Base-by-base conservation (phyloP, 306 rosid species). In the Astragalus glycyphyllos region DNA sequence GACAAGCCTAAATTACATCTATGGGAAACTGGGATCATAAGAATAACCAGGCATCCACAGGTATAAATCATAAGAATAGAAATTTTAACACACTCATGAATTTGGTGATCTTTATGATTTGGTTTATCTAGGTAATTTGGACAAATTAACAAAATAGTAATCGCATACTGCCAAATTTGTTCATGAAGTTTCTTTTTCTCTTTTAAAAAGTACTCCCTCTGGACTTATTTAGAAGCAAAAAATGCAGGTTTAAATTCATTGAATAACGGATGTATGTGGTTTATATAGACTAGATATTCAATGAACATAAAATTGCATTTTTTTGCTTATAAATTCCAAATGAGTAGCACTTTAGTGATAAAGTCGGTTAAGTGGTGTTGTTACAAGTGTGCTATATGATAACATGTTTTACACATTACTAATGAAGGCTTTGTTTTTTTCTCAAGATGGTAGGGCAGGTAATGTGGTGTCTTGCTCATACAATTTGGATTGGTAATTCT, bases 1-100 rank as follows among this genome's bases (percentile, higher is more conserved):
- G 98, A 94, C 84, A 94, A 94, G 86, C 98, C 98, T 58, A 89
- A 94, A 79, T 72, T 94, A 86, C 98, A 94, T 84, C 96, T 94
- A 57, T 94, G 96, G 92, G 97, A 94, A 84, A 88, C 96, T 65
- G 98, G 98, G 75, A 86, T 94, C 44, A 90, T 94, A 56, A 90
- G 98, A 82, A 90, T 94, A 77, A 94, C 97, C 49, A 85, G 98
- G 77, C 98, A 94, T 74, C 98, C 98, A 15, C 98, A 90, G 96
- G 98, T 93, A 84, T 57, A 56, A 13, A 50, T 55, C 47, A 34
- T 49, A 26, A 12, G 47, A 6, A 15, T 29, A 13, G 26, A 51
- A 32, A 32, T 31, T 15, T 7, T 65, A 29, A 40, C 63, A 57
- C 54, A 29, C 59, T 45, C 65, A 68, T 75, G 67, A 72, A 51